A percentile compares a stretch with the other conserved stretches of the same genome.
Conservation (phyloP, 345 rosid species). For the Moricandia arvensis region DNA sequence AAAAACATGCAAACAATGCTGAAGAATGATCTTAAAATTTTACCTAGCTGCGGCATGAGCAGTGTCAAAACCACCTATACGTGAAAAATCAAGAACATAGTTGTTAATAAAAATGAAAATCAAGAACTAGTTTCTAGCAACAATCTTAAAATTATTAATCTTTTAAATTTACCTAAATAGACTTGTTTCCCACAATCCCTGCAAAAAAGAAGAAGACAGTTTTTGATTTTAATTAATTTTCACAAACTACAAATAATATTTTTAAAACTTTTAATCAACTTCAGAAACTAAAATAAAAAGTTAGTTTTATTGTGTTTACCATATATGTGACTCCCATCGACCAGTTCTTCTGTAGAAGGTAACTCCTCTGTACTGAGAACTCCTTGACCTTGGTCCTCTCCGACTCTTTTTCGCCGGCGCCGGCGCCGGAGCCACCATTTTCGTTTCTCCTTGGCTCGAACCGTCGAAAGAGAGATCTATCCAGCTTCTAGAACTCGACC, state of each 20-base stretch:
- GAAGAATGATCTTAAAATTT: not conserved
- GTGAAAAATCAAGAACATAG: slow-evolving; percentile 19
- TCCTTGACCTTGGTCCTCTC: slow-evolving; percentile 95
- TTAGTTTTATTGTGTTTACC: slow-evolving; percentile 38
- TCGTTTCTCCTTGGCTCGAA: slow-evolving; percentile 29
- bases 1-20: not conserved
- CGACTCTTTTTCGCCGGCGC: slow-evolving; percentile 71
- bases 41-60: slow-evolving; percentile 99
- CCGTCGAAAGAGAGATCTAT: slow-evolving; percentile 53
- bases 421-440: slow-evolving; percentile 36
- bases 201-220: slow-evolving; percentile 20
- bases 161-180: slow-evolving; percentile 70
- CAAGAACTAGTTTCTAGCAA: not conserved
- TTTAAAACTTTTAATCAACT: not conserved
- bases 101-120: not conserved
- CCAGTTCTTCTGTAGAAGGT: slow-evolving; percentile 95
- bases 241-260: not conserved
- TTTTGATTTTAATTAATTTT: not conserved
- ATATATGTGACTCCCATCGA: slow-evolving; percentile 97
- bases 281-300: slow-evolving; percentile 1
- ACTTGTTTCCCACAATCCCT: slow-evolving; percentile 99
- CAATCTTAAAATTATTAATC: not conserved
- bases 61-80: slow-evolving; percentile 92
- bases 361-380: slow-evolving; percentile 95
- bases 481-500: slow-evolving; percentile 51